Percentiles rank a stretch among this genome's conserved stretches.
These are phyloP conservation scores for Trichoderma oligosporum DNA, from an alignment of 2,329 filamentous ascomycete species.

Conservation along the genomic window DNA sequence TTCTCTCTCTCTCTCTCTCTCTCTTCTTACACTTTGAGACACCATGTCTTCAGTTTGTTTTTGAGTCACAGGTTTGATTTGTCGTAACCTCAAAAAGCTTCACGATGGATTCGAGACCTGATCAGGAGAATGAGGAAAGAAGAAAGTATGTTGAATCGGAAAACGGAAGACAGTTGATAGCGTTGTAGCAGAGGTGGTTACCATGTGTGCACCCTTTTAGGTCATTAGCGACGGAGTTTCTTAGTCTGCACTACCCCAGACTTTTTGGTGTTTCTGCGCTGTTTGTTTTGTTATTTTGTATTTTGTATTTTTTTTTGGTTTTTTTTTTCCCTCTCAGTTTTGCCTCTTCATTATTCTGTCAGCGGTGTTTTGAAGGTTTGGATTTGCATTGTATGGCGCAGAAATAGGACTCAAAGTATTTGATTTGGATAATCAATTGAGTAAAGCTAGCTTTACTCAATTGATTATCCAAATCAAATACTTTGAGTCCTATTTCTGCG, in stretches of 20 bases:
- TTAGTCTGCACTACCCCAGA: background rate
- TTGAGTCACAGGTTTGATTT: too few species aligned
- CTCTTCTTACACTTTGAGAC: too few species aligned
- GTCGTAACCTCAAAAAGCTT: too few species aligned
- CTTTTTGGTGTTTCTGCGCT: constrained; percentile 1
- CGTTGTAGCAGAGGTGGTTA: constrained; percentile 1
- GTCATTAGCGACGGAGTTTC: constrained; percentile 42
- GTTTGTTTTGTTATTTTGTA: background rate
- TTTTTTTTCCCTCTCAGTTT: too few species aligned
- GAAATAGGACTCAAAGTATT: background rate
- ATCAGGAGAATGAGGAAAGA: background rate
- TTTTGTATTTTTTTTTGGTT: background rate
- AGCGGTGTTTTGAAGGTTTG: constrained; percentile 2
- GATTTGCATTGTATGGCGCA: constrained; percentile 15
- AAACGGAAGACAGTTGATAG: too few species aligned
- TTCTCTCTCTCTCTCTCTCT: too few species aligned
- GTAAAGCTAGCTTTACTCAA: constrained; percentile 1
- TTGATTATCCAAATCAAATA: background rate
- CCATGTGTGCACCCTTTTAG: background rate
- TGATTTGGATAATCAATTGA: background rate
- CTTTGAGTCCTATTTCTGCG: constrained; percentile 1
- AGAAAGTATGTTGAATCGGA: background rate
- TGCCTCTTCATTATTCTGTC: background rate
- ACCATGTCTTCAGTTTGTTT: too few species aligned
- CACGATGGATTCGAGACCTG: too few species aligned